Percentiles rank a stretch among this genome's conserved stretches.
phyloP scores from a whole-genome alignment of 73 alveolate genomes.

The Paraurostyla sp. region DNA sequence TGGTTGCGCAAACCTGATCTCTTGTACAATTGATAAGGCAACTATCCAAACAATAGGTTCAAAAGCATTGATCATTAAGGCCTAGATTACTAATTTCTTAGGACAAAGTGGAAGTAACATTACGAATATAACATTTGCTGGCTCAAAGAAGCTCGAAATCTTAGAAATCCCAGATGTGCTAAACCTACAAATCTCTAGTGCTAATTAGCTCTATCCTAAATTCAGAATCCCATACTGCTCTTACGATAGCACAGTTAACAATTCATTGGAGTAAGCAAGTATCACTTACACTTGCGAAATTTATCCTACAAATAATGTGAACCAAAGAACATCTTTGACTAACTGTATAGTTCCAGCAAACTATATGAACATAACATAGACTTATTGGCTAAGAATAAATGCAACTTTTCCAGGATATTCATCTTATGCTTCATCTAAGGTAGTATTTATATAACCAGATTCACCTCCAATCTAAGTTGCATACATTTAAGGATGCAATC shows the following conservation, averaged over 20 bases:
- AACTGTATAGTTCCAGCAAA: conserved; percentile 7
- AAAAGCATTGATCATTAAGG: not conserved
- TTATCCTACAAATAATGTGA: not conserved
- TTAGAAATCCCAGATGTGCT: not conserved
- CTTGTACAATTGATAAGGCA: not conserved
- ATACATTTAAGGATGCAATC: not conserved
- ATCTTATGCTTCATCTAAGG: not conserved
- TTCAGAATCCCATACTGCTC: conserved; percentile 13
- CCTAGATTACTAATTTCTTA: not conserved
- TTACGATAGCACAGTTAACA: not conserved
- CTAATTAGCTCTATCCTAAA: not conserved
- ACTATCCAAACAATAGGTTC: not conserved
- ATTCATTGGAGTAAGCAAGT: not conserved
- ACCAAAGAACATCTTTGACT: not conserved
- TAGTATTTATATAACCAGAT: not conserved
- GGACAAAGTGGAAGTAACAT: not conserved
- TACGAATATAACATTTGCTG: not conserved
- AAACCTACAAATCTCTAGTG: not conserved
- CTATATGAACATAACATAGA: not conserved
- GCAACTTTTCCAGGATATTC: not conserved
- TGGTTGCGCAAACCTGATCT: not conserved
- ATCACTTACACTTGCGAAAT: not conserved
- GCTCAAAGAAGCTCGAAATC: not conserved
- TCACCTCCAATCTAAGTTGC: not conserved
- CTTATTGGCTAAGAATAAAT: not conserved